Evolutionary conservation across 2,329 filamentous ascomycete genomes (phyloP), one percentile per base, ranked within the genome.

Genomic region (Botryosphaeria dothidea): DNA sequence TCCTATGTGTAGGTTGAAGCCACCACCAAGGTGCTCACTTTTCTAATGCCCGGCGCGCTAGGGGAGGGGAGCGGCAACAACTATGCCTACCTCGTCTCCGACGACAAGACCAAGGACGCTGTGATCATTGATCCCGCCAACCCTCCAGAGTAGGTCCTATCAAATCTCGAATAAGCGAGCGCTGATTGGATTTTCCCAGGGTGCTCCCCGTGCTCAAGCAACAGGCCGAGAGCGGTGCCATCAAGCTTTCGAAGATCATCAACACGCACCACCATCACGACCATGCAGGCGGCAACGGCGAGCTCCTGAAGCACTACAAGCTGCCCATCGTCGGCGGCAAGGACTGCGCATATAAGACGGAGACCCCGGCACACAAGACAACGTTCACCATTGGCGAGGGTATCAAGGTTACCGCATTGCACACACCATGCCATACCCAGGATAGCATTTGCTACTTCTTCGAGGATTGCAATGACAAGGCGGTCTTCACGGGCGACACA

Each of bases 211-310:
- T 85, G 9, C 79, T 99, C 61, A 89, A 94, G 75, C 85, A 93
- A 69, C 88, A 91, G 66, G 89, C 92, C 5, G 80, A 88, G 45
- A 80, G 83, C 23, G 89, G 90, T 17, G 86, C 87, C 70, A 92
- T 97, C 74, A 93, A 96, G 71, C 81, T 99, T 67, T 93, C 86
- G 25, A 91, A 89, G 57, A 96, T 99, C 74, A 89, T 98, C 72
- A 99, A 99, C 75, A 99, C 95, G 1, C 95, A 99, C 74, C 94
- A 98, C 75, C 95, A 99, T 76, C 90, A 90, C 83, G 95, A 99
- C 70, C 95, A 99, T 78, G 90, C 95, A 0, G 95, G 95, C 68
- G 95, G 95, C 8, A 99, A 99, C 77, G 85, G 86, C 65, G 88
- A 93, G 71, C 84, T 97, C 68, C 92, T 93, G 67, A 83, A 86